phyloP scores from a whole-genome alignment of 108 stramenopile genomes.

The Schizochytrium sp. region DNA sequence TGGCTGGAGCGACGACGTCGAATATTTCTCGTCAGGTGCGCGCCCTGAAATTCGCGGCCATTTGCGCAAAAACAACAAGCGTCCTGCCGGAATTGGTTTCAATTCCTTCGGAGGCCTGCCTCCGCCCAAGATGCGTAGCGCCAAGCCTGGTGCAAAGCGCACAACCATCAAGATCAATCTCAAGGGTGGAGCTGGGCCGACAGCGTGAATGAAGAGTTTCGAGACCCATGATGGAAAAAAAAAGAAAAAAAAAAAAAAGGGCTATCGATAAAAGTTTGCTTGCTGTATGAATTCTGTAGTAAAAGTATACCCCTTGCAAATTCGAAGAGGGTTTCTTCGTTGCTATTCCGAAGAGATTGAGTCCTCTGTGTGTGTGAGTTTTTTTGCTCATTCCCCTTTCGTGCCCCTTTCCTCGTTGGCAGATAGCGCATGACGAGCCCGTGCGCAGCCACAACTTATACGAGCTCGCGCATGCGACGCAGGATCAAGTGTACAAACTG shows the following conservation, averaged over 20 bases:
- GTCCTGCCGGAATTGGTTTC: not conserved
- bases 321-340: too few species aligned
- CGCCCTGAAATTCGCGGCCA: not conserved
- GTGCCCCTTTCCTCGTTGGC: too few species aligned
- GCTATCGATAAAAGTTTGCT: too few species aligned
- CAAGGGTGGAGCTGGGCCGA: not conserved
- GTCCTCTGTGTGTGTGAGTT: too few species aligned
- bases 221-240: too few species aligned
- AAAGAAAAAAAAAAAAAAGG: too few species aligned
- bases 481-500: not conserved
- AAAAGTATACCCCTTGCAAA: too few species aligned
- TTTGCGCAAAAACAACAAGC: not conserved
- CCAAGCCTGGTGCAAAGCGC: not conserved
- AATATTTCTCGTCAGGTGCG: not conserved
- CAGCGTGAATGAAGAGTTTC: not conserved
- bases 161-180: not conserved
- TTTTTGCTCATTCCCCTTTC: too few species aligned
- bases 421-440: too few species aligned
- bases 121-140: not conserved
- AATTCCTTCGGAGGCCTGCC: not conserved
- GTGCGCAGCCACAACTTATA: not conserved
- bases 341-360: too few species aligned
- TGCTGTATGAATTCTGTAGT: too few species aligned
- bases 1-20: not conserved
- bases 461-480: constrained; percentile 2